Conservation (phyloP, 805 yeast genomes). For the Candida hispaniensis region DNA sequence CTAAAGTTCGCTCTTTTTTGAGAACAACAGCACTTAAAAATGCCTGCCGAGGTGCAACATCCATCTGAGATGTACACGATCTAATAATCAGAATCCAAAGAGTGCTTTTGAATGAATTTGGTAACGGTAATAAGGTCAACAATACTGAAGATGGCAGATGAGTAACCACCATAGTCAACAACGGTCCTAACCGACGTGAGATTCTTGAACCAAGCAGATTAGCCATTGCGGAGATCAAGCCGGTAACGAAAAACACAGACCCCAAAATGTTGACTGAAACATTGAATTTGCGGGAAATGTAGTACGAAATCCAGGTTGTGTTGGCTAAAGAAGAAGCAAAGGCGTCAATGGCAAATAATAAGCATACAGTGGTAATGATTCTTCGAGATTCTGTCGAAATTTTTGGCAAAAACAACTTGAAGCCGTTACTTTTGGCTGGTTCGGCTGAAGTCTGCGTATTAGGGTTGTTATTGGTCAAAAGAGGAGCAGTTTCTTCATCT, state of each 20-base stretch:
- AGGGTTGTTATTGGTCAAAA: constrained; percentile 14
- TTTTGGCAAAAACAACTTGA: constrained; percentile 18
- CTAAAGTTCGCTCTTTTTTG: constrained; percentile 56
- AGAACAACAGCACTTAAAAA: constrained; percentile 58
- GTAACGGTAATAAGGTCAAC: constrained; percentile 43
- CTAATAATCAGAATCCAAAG: constrained; percentile 43
- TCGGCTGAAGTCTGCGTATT: constrained; percentile 7
- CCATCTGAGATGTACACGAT: constrained; percentile 64
- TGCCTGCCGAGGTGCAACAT: constrained; percentile 81
- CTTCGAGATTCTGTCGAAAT: constrained; percentile 22
- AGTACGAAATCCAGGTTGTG: constrained; percentile 72
- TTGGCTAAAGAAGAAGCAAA: constrained; percentile 78
- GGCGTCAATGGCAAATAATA: constrained; percentile 64
- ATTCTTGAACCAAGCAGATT: constrained; percentile 32
- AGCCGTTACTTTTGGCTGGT: constrained; percentile 4
- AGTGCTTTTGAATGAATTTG: constrained; percentile 35
- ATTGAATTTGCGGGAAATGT: constrained; percentile 47
- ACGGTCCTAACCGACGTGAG: constrained; percentile 62
- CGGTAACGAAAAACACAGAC: constrained; percentile 52
- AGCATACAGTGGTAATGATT: constrained; percentile 24
- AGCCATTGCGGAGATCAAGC: constrained; percentile 52
- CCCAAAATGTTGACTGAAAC: constrained; percentile 53
- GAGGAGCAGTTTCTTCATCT: constrained; percentile 15
- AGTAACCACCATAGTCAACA: constrained; percentile 57
- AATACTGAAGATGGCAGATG: constrained; percentile 70